Evolutionary conservation across 2,329 filamentous ascomycete species (phyloP).

Genomic region (Juglanconis juglandina): DNA sequence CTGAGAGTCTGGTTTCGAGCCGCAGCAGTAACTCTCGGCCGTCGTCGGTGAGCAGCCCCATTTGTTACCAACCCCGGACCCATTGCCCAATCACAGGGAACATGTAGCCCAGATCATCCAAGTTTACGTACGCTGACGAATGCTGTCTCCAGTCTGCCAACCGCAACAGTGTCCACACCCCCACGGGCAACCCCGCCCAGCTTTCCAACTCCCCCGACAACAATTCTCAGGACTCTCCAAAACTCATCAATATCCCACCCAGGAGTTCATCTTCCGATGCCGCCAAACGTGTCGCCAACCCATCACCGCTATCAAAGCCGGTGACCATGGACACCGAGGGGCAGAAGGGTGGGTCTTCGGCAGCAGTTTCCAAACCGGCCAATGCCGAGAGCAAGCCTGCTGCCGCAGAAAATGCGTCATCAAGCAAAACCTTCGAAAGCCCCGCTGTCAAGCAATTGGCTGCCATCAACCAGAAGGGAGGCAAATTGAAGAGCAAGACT

Average conservation of each 20-base stretch:
- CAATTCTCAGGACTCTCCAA: constrained; percentile 47
- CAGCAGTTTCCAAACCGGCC: constrained; percentile 26
- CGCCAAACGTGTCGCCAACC: constrained; percentile 61
- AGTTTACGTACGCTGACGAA: constrained; percentile 43
- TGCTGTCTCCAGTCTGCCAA: constrained; percentile 53
- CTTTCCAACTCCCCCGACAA: constrained; percentile 42
- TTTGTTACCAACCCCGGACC: constrained; percentile 20
- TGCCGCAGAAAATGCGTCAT: constrained; percentile 20
- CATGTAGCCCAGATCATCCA: not conserved
- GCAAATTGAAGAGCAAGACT: constrained; percentile 76
- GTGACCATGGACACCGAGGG: constrained; percentile 58
- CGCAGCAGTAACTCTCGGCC: constrained; percentile 59
- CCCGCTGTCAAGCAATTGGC: constrained; percentile 80
- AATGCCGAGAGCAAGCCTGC: constrained; percentile 19
- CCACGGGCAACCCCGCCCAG: constrained; percentile 52
- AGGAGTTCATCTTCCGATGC: constrained; percentile 64
- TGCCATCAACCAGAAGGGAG: constrained; percentile 80
- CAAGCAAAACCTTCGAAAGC: constrained; percentile 47
- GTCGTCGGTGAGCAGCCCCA: constrained; percentile 58
- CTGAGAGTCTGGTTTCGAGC: constrained; percentile 60
- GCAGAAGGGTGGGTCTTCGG: constrained; percentile 37
- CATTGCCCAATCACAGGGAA: constrained; percentile 42
- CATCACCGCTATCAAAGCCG: constrained; percentile 73
- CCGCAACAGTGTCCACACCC: constrained; percentile 50
- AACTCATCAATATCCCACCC: constrained; percentile 56